These are phyloP conservation scores for Tylopilus sp. DNA, from an alignment of 768 basidiomycete species.

Conservation along the genomic window DNA sequence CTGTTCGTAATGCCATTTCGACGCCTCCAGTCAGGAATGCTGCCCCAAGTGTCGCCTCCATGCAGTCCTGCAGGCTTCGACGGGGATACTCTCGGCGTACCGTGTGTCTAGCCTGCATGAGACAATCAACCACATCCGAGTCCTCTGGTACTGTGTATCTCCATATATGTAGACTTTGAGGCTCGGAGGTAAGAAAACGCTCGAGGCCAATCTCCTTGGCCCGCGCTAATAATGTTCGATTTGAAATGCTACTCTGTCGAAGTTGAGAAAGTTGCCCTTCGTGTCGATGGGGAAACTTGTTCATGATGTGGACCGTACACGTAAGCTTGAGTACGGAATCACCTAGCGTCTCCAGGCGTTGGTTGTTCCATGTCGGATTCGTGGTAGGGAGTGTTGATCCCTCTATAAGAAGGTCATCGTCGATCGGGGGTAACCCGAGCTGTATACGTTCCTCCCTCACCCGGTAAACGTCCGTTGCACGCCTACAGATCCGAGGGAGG, in stretches of 20 bases:
- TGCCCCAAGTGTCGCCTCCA: conserved; percentile 83
- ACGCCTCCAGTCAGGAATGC: conserved; percentile 73
- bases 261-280: conserved; percentile 78
- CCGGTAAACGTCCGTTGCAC: conserved; percentile 64
- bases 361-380: conserved; percentile 66
- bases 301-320: conserved; percentile 73
- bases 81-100: conserved; percentile 54
- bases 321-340: conserved; percentile 79
- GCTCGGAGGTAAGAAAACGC: conserved; percentile 59
- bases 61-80: conserved; percentile 79
- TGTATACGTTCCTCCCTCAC: conserved; percentile 46
- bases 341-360: conserved; percentile 83
- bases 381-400: conserved; percentile 74
- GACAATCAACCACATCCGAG: conserved; percentile 33
- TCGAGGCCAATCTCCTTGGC: conserved; percentile 65
- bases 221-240: conserved; percentile 63
- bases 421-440: conserved; percentile 60
- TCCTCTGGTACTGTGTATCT: conserved; percentile 42
- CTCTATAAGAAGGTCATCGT: conserved; percentile 57
- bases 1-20: conserved; percentile 59
- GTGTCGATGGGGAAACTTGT: conserved; percentile 70
- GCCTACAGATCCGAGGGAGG: conserved; percentile 65
- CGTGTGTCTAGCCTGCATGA: conserved; percentile 24
- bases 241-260: conserved; percentile 63
- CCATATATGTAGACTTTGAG: conserved; percentile 54